phyloP scores from a whole-genome alignment of 257 asterid genomes.

The Solanum pennellii region DNA sequence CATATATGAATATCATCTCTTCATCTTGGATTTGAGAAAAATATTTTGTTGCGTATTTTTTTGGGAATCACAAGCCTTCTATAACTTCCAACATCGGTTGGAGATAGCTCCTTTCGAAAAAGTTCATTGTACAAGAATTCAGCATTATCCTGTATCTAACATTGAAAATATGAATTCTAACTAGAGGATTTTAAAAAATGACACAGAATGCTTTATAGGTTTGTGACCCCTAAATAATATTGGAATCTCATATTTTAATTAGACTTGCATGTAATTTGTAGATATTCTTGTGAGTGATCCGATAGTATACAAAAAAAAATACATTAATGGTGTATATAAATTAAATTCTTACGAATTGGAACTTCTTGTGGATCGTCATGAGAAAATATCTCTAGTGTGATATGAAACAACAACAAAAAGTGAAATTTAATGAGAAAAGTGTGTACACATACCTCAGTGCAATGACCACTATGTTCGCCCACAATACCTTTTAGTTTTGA shows the following conservation, averaged over 20 bases:
- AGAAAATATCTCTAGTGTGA: not conserved
- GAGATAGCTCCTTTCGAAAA: conserved; percentile 48
- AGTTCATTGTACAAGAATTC: not conserved
- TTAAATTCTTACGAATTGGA: not conserved
- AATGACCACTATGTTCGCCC: not conserved
- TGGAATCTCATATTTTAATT: too few species aligned
- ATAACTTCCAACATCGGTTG: conserved; percentile 34
- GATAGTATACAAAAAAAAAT: not conserved
- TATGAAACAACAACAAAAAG: not conserved
- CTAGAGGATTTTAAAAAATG: too few species aligned
- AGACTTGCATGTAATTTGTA: too few species aligned
- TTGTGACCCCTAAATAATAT: too few species aligned
- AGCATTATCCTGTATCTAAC: too few species aligned
- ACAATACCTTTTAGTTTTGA: not conserved
- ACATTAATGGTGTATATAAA: not conserved
- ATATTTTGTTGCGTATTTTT: too few species aligned
- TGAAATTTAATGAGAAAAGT: too few species aligned
- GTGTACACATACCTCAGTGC: not conserved
- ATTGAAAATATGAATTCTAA: too few species aligned
- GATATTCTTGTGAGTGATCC: not conserved
- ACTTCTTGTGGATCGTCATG: not conserved
- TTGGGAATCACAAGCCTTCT: too few species aligned
- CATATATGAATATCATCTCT: too few species aligned
- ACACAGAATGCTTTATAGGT: too few species aligned
- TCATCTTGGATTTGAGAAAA: too few species aligned